Percentiles rank a stretch among this genome's conserved stretches.
Evolutionary conservation across 106 monocot species (phyloP).

Genomic region (Chionographis japonica): DNA sequence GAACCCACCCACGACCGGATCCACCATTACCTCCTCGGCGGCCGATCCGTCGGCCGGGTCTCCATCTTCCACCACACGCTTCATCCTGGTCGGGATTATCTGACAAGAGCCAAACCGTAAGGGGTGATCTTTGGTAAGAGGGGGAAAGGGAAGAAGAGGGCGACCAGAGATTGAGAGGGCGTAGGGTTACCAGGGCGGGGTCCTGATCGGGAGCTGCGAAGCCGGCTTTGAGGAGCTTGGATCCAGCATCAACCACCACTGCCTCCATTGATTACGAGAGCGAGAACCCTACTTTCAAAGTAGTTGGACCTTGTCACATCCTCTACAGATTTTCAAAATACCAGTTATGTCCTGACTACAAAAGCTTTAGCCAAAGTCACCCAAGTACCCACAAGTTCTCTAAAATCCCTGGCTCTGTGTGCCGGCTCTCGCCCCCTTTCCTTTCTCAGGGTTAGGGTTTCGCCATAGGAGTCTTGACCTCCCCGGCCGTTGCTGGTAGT

Average conservation of each 20-base stretch:
- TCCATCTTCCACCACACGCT: constrained; percentile 62
- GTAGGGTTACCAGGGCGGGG: constrained; percentile 51
- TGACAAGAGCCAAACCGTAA: constrained; percentile 3
- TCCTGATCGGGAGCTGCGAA: constrained; percentile 92
- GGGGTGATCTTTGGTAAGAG: background rate
- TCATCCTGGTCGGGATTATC: constrained; percentile 94
- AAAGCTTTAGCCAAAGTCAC: no score
- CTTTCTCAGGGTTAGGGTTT: no score
- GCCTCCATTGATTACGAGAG: constrained; percentile 52
- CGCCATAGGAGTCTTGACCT: no score
- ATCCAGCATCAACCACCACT: constrained; percentile 90
- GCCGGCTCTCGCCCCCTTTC: no score
- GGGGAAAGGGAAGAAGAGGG: background rate
- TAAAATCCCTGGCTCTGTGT: background rate
- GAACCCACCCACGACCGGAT: constrained; percentile 88
- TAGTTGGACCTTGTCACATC: background rate
- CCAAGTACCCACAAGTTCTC: no score
- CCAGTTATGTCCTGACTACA: no score
- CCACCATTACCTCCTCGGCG: constrained; percentile 56
- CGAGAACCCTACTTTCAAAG: background rate
- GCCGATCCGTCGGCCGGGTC: constrained; percentile 30
- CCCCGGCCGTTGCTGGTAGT: no score
- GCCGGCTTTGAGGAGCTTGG: constrained; percentile 91
- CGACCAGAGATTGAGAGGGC: background rate
- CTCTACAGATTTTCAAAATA: no score